Base-by-base conservation (phyloP, 1,284 basidiomycete species). In the Boletus albobrunnescens region DNA sequence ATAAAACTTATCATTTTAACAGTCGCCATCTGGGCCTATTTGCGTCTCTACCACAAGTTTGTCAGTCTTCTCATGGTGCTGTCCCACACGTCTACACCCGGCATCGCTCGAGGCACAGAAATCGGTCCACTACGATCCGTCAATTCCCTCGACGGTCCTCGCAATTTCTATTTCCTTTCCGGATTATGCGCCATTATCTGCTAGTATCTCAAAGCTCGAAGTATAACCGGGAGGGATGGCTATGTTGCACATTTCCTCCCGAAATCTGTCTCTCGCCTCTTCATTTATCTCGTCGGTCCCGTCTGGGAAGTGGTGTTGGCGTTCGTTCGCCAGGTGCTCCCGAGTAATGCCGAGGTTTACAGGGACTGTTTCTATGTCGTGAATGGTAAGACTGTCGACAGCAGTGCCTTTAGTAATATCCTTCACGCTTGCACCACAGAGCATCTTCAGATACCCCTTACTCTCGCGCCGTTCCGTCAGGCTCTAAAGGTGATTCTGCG, bases 201-300 rank as follows among this genome's bases (percentile, higher is more conserved):
- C 14, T 30, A 50, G 1, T 50, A 50, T 5, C 0, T 27, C 1
- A 50, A 50, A 4, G 44, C 48, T 14, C 8, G 22, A 1, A 50
- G 47, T 10, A 50, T 30, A 0, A 50, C 40, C 3, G 31, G 47
- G 0, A 27, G 6, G 17, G 49, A 50, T 36, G 14, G 13, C 3
- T 44, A 1, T 8, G 22, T 50, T 2, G 12, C 41, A 0, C 36
- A 50, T 13, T 50, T 50, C n/a, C 40, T 50, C 1, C 41, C 26
- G 0, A 20, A 14, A 3, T 3, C 14, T 3, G 1, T 50, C 1
- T 24, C 48, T 0, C 36, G n/a, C 1, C n/a, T 50, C 0, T 50
- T 50, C 3, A 51, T 50, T 3, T 50, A 51, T 19, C 40, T 50
- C 1, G 1, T 49, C 1, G 38, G 47, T 6, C 48, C 47, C 1